These are phyloP conservation scores for Forsythia suspensa DNA, from an alignment of 257 asterid species.

Conservation along the genomic window DNA sequence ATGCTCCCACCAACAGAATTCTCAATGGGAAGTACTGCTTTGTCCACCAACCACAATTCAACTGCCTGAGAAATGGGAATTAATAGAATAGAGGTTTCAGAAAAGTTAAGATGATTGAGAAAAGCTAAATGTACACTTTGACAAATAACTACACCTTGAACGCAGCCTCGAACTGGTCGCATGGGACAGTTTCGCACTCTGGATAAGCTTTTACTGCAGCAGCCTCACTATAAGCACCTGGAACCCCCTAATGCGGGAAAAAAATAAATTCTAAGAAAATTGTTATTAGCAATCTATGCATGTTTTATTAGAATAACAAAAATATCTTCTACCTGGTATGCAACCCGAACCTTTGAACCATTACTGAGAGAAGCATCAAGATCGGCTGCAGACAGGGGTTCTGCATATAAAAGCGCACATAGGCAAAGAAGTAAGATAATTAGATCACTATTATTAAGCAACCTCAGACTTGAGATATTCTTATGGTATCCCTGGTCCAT, in stretches of 20 bases:
- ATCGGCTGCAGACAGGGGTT: slow-evolving; percentile 70
- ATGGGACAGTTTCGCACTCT: slow-evolving; percentile 81
- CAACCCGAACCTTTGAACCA: slow-evolving; percentile 72
- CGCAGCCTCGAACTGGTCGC: slow-evolving; percentile 82
- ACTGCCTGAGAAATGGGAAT: slow-evolving; percentile 65
- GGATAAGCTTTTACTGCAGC: slow-evolving; percentile 97
- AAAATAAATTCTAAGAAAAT: slow-evolving; percentile 18
- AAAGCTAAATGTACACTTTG: slow-evolving; percentile 9
- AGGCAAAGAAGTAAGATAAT: slow-evolving; percentile 13
- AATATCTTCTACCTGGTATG: slow-evolving; percentile 70
- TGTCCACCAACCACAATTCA: slow-evolving; percentile 92
- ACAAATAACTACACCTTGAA: slow-evolving; percentile 58
- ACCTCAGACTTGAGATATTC: not conserved
- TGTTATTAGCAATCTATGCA: not conserved
- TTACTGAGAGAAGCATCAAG: slow-evolving; percentile 36
- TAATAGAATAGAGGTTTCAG: slow-evolving; percentile 14
- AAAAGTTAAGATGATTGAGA: slow-evolving; percentile 7
- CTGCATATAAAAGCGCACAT: slow-evolving; percentile 37
- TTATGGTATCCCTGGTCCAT: not conserved
- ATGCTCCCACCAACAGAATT: slow-evolving; percentile 95
- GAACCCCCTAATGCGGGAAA: slow-evolving; percentile 54
- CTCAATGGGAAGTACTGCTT: slow-evolving; percentile 92
- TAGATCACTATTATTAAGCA: not conserved
- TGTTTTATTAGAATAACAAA: not conserved
- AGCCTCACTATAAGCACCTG: slow-evolving; percentile 88